phyloP scores from a whole-genome alignment of 345 rosid genomes.

The Sisymbrium irio region DNA sequence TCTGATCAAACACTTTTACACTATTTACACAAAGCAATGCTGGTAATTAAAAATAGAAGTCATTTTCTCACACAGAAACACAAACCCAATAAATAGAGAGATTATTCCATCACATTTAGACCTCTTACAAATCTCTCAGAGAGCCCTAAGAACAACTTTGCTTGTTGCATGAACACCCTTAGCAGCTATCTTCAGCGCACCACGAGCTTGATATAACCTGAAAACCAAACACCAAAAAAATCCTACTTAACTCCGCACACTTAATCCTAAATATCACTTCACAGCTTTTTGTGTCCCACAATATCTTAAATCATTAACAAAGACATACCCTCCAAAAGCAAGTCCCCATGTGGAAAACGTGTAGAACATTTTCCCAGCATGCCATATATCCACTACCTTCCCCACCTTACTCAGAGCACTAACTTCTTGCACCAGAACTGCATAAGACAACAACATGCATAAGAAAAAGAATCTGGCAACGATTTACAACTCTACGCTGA shows the following conservation, averaged over 20 bases:
- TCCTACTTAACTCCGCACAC: not conserved
- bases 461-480: not conserved
- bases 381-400: slow-evolving; percentile 73
- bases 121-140: slow-evolving; percentile 36
- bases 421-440: slow-evolving; percentile 71
- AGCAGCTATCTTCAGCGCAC: slow-evolving; percentile 65
- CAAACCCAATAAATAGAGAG: slow-evolving; percentile 9
- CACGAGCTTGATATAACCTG: slow-evolving; percentile 70
- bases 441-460: slow-evolving; percentile 18
- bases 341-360: slow-evolving; percentile 87
- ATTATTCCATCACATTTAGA: slow-evolving; percentile 1
- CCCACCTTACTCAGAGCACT: slow-evolving; percentile 64
- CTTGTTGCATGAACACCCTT: slow-evolving; percentile 62
- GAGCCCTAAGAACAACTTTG: slow-evolving; percentile 63
- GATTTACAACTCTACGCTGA: not conserved
- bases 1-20: slow-evolving; percentile 29
- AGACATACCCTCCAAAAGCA: slow-evolving; percentile 70
- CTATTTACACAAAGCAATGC: slow-evolving; percentile 24
- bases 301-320: not conserved
- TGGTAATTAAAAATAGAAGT: not conserved
- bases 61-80: not conserved
- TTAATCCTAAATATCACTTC: not conserved
- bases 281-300: not conserved
- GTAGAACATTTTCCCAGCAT: slow-evolving; percentile 81
- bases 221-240: not conserved